These are phyloP conservation scores for Pseudopithomyces maydicus DNA, from an alignment of 2,329 filamentous ascomycete species.

Conservation along the genomic window DNA sequence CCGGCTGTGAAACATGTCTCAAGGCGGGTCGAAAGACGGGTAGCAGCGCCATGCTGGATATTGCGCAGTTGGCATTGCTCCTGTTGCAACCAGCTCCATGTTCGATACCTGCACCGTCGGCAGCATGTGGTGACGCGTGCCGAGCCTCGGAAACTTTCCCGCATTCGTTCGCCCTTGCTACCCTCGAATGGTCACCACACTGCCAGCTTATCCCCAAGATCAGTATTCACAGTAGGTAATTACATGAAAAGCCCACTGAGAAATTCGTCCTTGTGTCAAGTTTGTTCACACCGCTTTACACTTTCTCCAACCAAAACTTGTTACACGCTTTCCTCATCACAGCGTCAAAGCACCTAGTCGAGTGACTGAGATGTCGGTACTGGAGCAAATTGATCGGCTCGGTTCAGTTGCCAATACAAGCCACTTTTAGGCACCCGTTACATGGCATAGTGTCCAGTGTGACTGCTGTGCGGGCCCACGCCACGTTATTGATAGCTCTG, in stretches of 20 bases:
- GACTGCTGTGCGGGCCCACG: conserved; percentile 3
- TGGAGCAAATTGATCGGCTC: not conserved
- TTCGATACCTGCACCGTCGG: too few species aligned
- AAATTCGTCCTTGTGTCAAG: not conserved
- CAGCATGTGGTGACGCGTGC: conserved; percentile 9
- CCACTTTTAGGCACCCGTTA: not conserved
- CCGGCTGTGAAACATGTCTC: not conserved
- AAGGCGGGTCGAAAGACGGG: conserved; percentile 16
- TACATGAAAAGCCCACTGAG: not conserved
- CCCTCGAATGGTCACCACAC: not conserved
- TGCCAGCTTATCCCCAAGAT: not conserved
- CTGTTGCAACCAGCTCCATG: not conserved
- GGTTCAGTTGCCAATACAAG: not conserved
- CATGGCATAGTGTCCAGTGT: not conserved
- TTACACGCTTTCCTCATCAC: not conserved
- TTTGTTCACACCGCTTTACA: not conserved
- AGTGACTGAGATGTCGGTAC: not conserved
- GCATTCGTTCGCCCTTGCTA: not conserved
- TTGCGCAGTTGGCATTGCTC: not conserved
- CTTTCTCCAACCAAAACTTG: not conserved
- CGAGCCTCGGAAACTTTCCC: conserved; percentile 7
- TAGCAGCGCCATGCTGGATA: not conserved
- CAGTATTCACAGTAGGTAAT: not conserved
- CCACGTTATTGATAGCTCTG: conserved; percentile 5
- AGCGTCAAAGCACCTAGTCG: not conserved